These are phyloP conservation scores for Samsoniella hepiali DNA, from an alignment of 2,329 filamentous ascomycete genomes.

Conservation along the genomic window DNA sequence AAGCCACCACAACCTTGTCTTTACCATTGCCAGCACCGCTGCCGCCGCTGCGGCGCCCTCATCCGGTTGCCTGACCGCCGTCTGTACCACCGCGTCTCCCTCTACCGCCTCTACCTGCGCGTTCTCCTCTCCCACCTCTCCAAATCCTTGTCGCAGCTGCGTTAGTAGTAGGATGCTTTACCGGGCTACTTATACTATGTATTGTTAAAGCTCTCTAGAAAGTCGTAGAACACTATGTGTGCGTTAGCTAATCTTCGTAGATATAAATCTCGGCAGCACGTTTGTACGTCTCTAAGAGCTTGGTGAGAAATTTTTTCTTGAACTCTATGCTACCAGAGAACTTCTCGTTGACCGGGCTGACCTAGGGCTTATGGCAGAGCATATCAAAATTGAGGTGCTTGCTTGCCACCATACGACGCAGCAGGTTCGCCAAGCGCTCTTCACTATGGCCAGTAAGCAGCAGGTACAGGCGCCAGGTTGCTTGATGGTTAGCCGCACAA, in stretches of 20 bases:
- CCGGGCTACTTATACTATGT: slow-evolving; percentile 37
- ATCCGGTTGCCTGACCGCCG: slow-evolving; percentile 26
- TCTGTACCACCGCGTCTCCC: slow-evolving; percentile 34
- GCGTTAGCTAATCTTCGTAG: slow-evolving; percentile 64
- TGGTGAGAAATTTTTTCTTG: slow-evolving; percentile 80
- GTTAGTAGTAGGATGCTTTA: slow-evolving; percentile 23
- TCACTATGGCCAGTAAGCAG: slow-evolving; percentile 86
- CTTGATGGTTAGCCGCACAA: slow-evolving; percentile 75
- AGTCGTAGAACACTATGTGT: slow-evolving; percentile 83
- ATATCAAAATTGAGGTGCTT: slow-evolving; percentile 85
- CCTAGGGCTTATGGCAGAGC: slow-evolving; percentile 79
- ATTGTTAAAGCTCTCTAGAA: slow-evolving; percentile 74
- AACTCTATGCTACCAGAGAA: slow-evolving; percentile 85
- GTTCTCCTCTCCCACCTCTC: neutral
- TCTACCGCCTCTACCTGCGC: slow-evolving; percentile 30
- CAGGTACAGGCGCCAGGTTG: slow-evolving; percentile 84
- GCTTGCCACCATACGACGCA: slow-evolving; percentile 76
- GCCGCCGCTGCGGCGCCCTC: slow-evolving; percentile 36
- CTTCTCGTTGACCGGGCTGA: slow-evolving; percentile 73
- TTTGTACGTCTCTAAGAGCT: slow-evolving; percentile 81
- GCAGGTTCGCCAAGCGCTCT: slow-evolving; percentile 68
- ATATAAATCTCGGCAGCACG: slow-evolving; percentile 75
- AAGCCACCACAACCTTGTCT: slow-evolving; percentile 44
- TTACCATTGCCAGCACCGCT: slow-evolving; percentile 26
- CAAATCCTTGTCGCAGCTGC: neutral